These are phyloP conservation scores for Gossypium armourianum DNA, from an alignment of 441 rosid species.

Conservation along the genomic window DNA sequence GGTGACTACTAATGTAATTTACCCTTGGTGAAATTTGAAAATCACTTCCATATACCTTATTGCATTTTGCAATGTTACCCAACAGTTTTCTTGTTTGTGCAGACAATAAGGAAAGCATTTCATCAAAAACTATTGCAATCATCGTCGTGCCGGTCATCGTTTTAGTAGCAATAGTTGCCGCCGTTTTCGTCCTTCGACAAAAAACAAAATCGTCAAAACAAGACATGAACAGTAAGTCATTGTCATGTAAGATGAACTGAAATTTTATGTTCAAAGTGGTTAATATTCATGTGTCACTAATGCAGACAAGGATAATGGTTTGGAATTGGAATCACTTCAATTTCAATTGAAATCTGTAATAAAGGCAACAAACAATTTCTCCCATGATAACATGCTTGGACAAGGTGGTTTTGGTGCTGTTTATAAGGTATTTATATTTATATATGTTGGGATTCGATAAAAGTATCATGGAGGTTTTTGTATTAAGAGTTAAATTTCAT, in stretches of 20 bases:
- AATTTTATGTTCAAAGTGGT: not conserved
- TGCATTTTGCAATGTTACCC: not conserved
- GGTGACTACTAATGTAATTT: too few relatives aligned
- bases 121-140: not conserved
- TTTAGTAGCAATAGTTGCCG: not conserved
- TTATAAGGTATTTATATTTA: not conserved
- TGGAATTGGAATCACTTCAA: conserved; percentile 9
- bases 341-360: conserved; percentile 19
- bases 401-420: not conserved
- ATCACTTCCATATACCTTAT: not conserved
- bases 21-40: not conserved
- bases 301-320: conserved; percentile 14
- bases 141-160: not conserved
- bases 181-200: not conserved
- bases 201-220: conserved; percentile 6
- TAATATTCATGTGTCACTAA: not conserved
- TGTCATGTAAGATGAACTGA: not conserved
- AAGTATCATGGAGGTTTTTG: too few relatives aligned
- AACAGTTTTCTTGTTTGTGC: not conserved
- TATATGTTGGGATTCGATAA: too few relatives aligned
- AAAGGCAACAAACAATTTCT: conserved; percentile 8
- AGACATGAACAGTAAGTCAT: not conserved
- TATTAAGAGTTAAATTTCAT: too few relatives aligned
- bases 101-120: conserved; percentile 5
- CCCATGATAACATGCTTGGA: not conserved